Evolutionary conservation across 148 eudicot species (phyloP).

Genomic region (Hydrangea macrophylla): DNA sequence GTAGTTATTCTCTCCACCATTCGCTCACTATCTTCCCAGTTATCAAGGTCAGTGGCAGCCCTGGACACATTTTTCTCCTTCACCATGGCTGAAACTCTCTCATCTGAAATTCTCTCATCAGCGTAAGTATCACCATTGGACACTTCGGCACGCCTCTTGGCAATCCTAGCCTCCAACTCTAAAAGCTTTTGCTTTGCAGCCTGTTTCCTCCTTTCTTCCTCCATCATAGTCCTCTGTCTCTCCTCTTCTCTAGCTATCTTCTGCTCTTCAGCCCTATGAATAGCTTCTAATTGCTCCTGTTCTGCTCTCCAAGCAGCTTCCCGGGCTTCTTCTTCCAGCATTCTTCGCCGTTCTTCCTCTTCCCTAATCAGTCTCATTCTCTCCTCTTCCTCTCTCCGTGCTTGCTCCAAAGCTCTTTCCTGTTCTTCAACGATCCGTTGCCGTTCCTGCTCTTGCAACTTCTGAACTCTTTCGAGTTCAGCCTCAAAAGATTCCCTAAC

Average conservation of each 20-base stretch:
- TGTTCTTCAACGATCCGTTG: slow-evolving; percentile 76
- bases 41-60: slow-evolving; percentile 46
- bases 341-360: slow-evolving; percentile 71
- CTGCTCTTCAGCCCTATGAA: slow-evolving; percentile 73
- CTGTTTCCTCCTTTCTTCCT: slow-evolving; percentile 95
- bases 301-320: slow-evolving; percentile 93
- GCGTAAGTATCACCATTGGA: slow-evolving; percentile 32
- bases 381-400: slow-evolving; percentile 89
- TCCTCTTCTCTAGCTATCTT: slow-evolving; percentile 84
- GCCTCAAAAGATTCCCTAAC: slow-evolving; percentile 97
- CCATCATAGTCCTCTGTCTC: slow-evolving; percentile 62
- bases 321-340: slow-evolving; percentile 75
- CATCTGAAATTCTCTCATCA: slow-evolving; percentile 41
- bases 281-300: slow-evolving; percentile 65
- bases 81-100: slow-evolving; percentile 24
- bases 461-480: slow-evolving; percentile 97
- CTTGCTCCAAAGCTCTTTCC: slow-evolving; percentile 81
- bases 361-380: slow-evolving; percentile 67
- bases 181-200: slow-evolving; percentile 94
- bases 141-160: slow-evolving; percentile 60
- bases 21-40: slow-evolving; percentile 95
- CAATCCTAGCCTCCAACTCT: slow-evolving; percentile 86
- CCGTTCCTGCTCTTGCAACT: slow-evolving; percentile 88
- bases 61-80: slow-evolving; percentile 45
- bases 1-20: slow-evolving; percentile 82